phyloP scores from a whole-genome alignment of 768 basidiomycete genomes.

The Kondoa malvinella region DNA sequence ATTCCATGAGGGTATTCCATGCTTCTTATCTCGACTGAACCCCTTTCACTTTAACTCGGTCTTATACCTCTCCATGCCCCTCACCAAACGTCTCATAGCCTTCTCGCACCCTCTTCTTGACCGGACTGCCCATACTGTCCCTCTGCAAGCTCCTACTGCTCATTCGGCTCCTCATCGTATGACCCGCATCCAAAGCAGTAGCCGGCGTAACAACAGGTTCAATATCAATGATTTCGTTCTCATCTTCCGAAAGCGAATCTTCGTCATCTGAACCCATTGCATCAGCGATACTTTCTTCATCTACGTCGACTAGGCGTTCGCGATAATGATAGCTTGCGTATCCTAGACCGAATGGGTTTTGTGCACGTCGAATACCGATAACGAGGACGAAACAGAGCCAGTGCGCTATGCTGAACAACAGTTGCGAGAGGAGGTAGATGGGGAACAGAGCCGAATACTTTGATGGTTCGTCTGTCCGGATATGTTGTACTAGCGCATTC shows the following conservation, averaged over 20 bases:
- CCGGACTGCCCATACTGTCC: not conserved
- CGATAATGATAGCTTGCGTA: not conserved
- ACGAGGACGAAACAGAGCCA: conserved; percentile 2
- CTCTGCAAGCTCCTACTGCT: not conserved
- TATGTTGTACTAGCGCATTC: conserved; percentile 3
- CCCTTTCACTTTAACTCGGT: no score
- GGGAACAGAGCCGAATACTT: not conserved
- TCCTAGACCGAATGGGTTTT: conserved; percentile 1
- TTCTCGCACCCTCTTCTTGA: not conserved
- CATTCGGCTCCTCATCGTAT: not conserved
- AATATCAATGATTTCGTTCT: conserved; percentile 4
- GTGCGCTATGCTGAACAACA: not conserved
- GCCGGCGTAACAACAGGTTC: not conserved
- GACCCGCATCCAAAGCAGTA: not conserved
- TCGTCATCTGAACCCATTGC: not conserved
- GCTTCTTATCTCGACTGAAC: no score
- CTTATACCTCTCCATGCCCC: no score
- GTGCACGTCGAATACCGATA: not conserved
- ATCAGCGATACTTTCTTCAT: not conserved
- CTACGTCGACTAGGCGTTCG: not conserved
- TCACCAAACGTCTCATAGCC: not conserved
- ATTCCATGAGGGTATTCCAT: no score
- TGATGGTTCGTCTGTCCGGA: not conserved
- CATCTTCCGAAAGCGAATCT: not conserved
- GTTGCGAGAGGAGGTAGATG: not conserved